These are phyloP conservation scores for Sugiyamaella smithiae DNA, from an alignment of 805 yeast species.

Conservation along the genomic window DNA sequence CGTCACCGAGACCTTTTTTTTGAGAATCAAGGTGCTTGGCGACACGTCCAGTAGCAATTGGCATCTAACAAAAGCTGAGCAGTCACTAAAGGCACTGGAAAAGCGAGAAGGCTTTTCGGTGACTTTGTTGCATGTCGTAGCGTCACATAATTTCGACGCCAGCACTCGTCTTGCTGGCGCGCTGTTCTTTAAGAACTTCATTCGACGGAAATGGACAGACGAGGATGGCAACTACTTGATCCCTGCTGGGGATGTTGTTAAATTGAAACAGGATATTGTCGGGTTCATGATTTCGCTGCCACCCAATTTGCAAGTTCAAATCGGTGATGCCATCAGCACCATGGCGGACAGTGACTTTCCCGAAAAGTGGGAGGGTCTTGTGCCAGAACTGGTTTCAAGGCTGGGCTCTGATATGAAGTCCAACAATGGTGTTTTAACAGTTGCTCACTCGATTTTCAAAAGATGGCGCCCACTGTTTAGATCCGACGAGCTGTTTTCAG, in stretches of 20 bases:
- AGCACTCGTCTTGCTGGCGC: slow-evolving; percentile 83
- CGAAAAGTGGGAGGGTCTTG: slow-evolving; percentile 73
- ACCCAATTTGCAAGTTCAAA: slow-evolving; percentile 71
- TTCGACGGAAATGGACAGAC: slow-evolving; percentile 84
- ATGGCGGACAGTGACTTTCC: slow-evolving; percentile 98
- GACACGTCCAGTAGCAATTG: not conserved
- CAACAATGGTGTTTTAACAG: slow-evolving; percentile 82
- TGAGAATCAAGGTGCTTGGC: too few species aligned
- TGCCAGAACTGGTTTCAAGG: slow-evolving; percentile 56
- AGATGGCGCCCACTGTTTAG: slow-evolving; percentile 95
- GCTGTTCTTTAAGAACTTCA: slow-evolving; percentile 81
- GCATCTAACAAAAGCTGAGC: slow-evolving; percentile 43
- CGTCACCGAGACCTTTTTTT: not conserved
- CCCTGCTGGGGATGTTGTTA: slow-evolving; percentile 55
- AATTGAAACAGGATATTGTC: slow-evolving; percentile 74
- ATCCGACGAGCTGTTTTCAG: slow-evolving; percentile 83
- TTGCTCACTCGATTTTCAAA: slow-evolving; percentile 93
- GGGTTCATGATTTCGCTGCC: slow-evolving; percentile 85
- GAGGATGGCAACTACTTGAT: slow-evolving; percentile 79
- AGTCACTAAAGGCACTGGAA: slow-evolving; percentile 61
- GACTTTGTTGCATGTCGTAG: slow-evolving; percentile 71
- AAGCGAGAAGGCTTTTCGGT: slow-evolving; percentile 69
- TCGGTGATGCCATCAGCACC: slow-evolving; percentile 88
- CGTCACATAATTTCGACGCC: slow-evolving; percentile 50
- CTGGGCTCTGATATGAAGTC: slow-evolving; percentile 67